Evolutionary conservation across 1,139 yeast genomes (phyloP).

Genomic region (Geotrichum bryndzae): DNA sequence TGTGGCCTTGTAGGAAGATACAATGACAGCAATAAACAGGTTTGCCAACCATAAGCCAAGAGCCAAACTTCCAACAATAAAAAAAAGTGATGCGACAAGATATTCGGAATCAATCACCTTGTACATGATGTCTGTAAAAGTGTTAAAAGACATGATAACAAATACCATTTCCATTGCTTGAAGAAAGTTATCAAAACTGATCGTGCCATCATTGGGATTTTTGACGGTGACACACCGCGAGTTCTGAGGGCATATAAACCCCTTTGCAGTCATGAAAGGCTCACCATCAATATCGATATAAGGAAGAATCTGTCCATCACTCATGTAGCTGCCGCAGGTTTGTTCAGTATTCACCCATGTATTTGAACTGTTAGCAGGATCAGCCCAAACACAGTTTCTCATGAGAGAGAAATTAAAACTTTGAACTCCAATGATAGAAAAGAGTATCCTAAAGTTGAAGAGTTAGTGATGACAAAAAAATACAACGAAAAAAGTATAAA

Average conservation of each 20-base stretch:
- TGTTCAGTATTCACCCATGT: slow-evolving; percentile 51
- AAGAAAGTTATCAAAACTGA: slow-evolving; percentile 77
- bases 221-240: slow-evolving; percentile 64
- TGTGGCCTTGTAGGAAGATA: slow-evolving; percentile 54
- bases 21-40: slow-evolving; percentile 80
- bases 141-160: slow-evolving; percentile 83
- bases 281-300: slow-evolving; percentile 50
- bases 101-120: slow-evolving; percentile 78
- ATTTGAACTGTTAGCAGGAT: slow-evolving; percentile 60
- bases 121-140: slow-evolving; percentile 88
- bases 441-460: slow-evolving; percentile 41
- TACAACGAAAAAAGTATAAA: neutral
- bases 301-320: slow-evolving; percentile 44
- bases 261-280: slow-evolving; percentile 50
- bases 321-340: slow-evolving; percentile 73
- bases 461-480: neutral
- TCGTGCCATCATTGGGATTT: slow-evolving; percentile 69
- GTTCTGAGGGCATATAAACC: slow-evolving; percentile 72
- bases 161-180: slow-evolving; percentile 80
- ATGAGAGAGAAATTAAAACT: slow-evolving; percentile 78
- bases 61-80: slow-evolving; percentile 65
- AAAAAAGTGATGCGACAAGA: slow-evolving; percentile 70
- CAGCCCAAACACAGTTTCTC: slow-evolving; percentile 83
- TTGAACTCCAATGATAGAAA: slow-evolving; percentile 84
- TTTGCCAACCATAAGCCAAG: slow-evolving; percentile 83